Evolutionary conservation across 2,329 filamentous ascomycete genomes (phyloP).

Genomic region (Hirsutella rhossiliensis): DNA sequence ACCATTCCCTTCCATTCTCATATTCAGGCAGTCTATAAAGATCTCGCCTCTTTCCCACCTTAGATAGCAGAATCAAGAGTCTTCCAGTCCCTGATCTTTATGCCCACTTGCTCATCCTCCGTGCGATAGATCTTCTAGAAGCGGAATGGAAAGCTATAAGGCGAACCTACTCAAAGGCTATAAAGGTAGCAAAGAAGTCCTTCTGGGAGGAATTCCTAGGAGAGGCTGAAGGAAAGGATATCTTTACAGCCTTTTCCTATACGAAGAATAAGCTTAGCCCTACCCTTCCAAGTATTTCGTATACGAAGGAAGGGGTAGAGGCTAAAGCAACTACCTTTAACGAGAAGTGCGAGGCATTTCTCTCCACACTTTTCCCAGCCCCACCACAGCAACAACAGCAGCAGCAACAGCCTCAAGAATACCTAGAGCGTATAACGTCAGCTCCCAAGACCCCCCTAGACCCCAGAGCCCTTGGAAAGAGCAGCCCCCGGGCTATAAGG

Average conservation of each 20-base stretch:
- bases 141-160: background rate
- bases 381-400: background rate
- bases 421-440: background rate
- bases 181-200: background rate
- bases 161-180: background rate
- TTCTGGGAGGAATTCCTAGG: background rate
- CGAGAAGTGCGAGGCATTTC: background rate
- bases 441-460: background rate
- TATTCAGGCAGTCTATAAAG: too few relatives aligned
- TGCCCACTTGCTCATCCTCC: too few relatives aligned
- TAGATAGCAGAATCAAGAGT: background rate
- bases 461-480: background rate
- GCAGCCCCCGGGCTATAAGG: background rate
- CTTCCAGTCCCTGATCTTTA: too few relatives aligned
- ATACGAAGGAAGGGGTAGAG: background rate
- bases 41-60: too few relatives aligned
- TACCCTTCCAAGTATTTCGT: background rate
- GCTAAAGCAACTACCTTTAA: background rate
- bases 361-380: background rate
- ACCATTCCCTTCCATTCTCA: too few relatives aligned
- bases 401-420: background rate
- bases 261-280: background rate
- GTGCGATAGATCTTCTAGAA: background rate
- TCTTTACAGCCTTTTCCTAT: background rate
- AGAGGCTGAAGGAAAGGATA: background rate